These are phyloP conservation scores for Coemansia sp. DNA, from an alignment of 192 early-diverging fungal species.

Conservation along the genomic window DNA sequence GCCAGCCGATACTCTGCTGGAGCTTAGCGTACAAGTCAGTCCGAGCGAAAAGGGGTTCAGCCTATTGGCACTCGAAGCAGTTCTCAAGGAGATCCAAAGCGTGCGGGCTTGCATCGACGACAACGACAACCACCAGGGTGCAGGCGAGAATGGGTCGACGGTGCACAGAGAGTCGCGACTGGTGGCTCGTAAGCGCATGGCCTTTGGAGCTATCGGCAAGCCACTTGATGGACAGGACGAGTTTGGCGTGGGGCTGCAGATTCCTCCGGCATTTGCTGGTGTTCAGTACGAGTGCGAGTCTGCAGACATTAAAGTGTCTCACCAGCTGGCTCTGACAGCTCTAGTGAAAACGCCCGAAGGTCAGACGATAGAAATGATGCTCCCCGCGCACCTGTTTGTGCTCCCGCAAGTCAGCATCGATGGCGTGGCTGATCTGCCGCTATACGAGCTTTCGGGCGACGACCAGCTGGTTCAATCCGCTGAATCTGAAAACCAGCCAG, in stretches of 20 bases:
- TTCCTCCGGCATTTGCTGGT: slow-evolving; percentile 13
- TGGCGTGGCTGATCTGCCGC: slow-evolving; percentile 9
- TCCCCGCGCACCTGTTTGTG: slow-evolving; percentile 26
- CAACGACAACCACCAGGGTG: neutral
- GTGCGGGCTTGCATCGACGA: neutral
- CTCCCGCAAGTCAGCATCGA: slow-evolving; percentile 19
- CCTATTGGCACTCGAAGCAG: slow-evolving; percentile 10
- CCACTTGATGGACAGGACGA: slow-evolving; percentile 3
- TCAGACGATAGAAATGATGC: slow-evolving; percentile 14
- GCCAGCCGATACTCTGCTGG: neutral
- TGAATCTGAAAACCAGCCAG: slow-evolving; percentile 1
- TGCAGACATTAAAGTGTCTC: slow-evolving; percentile 10
- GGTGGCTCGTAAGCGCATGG: slow-evolving; percentile 16
- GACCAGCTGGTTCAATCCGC: slow-evolving; percentile 24
- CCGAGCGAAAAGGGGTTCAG: slow-evolving; percentile 17
- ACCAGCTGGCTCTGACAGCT: slow-evolving; percentile 20
- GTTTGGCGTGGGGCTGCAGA: slow-evolving; percentile 2
- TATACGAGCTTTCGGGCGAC: slow-evolving; percentile 16
- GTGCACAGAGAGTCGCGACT: slow-evolving; percentile 14
- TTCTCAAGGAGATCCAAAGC: slow-evolving; percentile 27
- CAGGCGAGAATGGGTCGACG: neutral
- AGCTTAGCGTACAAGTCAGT: slow-evolving; percentile 8
- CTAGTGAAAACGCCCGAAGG: slow-evolving; percentile 20
- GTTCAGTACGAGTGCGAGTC: slow-evolving; percentile 23
- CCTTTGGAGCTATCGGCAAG: slow-evolving; percentile 9